A percentile compares a stretch with the other conserved stretches of the same genome.
Evolutionary conservation across 345 rosid genomes (phyloP).

Genomic region (Sonneratia caseolaris): DNA sequence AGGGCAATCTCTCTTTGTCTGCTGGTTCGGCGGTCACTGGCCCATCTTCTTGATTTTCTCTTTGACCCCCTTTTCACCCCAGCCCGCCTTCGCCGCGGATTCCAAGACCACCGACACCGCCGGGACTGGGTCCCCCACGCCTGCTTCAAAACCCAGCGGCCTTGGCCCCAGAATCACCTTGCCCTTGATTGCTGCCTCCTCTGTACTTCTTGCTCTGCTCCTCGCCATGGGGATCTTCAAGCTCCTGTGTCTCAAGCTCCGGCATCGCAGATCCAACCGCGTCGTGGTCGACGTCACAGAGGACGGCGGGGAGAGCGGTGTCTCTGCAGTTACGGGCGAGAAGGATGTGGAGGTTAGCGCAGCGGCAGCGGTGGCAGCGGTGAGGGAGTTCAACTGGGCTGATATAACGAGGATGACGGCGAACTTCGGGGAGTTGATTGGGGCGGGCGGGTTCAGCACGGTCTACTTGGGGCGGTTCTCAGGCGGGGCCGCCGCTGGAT

Average conservation of each 20-base stretch:
- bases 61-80: background rate
- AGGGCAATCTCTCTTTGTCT: background rate
- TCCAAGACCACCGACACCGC: slow-evolving; percentile 5
- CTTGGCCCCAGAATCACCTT: slow-evolving; percentile 1
- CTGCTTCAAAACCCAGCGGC: background rate
- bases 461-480: slow-evolving; percentile 53
- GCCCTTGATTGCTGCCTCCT: slow-evolving; percentile 7
- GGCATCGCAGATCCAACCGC: slow-evolving; percentile 12
- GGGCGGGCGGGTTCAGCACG: slow-evolving; percentile 79
- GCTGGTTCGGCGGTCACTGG: background rate
- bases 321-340: background rate
- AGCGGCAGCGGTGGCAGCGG: slow-evolving; percentile 8
- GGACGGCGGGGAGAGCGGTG: background rate
- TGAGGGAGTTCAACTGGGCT: slow-evolving; percentile 37
- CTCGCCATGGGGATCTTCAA: slow-evolving; percentile 8
- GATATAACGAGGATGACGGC: slow-evolving; percentile 40
- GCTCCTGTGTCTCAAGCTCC: slow-evolving; percentile 6
- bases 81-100: slow-evolving; percentile 3
- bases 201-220: slow-evolving; percentile 9
- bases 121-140: background rate
- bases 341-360: background rate
- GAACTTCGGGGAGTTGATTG: slow-evolving; percentile 46
- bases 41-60: slow-evolving; percentile 1
- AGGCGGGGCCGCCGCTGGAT: slow-evolving; percentile 17
- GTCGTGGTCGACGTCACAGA: slow-evolving; percentile 1